A percentile compares a stretch with the other conserved stretches of the same genome.
These are phyloP conservation scores for Effrenium voratum DNA, from an alignment of 73 alveolate genomes.

Conservation along the genomic window DNA sequence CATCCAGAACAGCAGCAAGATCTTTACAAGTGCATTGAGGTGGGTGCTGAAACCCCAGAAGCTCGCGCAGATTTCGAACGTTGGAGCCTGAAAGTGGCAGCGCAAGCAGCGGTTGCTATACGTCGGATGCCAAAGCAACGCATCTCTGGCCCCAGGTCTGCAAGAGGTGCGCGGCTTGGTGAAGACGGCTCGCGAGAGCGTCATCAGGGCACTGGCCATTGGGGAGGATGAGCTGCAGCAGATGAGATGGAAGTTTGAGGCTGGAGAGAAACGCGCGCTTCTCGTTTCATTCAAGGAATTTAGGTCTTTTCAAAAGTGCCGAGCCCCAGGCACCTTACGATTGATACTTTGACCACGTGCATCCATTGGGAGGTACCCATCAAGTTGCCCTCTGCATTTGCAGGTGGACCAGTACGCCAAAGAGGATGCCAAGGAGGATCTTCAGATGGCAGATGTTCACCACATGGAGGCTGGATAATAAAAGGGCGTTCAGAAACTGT, in stretches of 20 bases:
- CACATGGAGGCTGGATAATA: no score
- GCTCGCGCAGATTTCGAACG: neutral
- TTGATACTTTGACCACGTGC: no score
- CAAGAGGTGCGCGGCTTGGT: slow-evolving; percentile 1
- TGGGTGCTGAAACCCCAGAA: neutral
- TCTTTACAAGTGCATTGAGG: neutral
- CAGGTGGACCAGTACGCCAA: no score
- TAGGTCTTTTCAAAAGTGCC: no score
- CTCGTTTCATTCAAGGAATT: no score
- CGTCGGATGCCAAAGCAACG: neutral
- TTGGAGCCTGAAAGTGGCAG: neutral
- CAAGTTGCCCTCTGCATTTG: no score
- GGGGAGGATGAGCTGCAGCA: neutral
- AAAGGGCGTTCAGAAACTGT: no score
- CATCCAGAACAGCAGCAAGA: slow-evolving; percentile 15
- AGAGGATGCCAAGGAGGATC: no score
- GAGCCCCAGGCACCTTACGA: no score
- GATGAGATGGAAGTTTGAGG: slow-evolving; percentile 32
- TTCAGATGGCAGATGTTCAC: no score
- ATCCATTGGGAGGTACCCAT: no score
- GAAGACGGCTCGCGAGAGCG: neutral
- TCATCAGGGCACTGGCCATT: slow-evolving; percentile 33
- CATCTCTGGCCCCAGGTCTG: slow-evolving; percentile 1
- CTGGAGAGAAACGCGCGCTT: no score
- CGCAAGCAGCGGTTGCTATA: neutral